Conservation (phyloP, 495 filamentous ascomycete species). For the Choiromyces venosus region DNA sequence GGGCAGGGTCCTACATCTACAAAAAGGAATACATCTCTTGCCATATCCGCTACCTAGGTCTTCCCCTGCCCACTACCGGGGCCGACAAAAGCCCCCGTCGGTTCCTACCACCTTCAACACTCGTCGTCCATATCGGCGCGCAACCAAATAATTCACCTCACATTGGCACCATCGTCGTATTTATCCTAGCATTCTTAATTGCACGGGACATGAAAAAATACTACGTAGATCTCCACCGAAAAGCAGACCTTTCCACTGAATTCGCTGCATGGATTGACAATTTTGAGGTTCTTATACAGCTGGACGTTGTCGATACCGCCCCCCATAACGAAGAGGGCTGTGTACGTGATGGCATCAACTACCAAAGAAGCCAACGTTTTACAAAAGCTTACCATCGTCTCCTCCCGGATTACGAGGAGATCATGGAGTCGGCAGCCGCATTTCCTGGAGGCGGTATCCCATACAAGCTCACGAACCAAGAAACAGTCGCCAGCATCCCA, state of each 20-base stretch:
- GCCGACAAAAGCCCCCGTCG: neutral
- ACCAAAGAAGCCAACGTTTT: constrained; percentile 36
- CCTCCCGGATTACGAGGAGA: constrained; percentile 21
- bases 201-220: constrained; percentile 27
- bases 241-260: neutral
- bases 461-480: constrained; percentile 21
- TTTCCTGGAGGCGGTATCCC: constrained; percentile 28
- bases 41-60: constrained; percentile 7
- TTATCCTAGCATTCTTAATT: constrained; percentile 39
- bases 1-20: constrained; percentile 29
- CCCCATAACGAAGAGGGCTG: constrained; percentile 25
- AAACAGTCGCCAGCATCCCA: constrained; percentile 26
- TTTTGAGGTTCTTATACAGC: constrained; percentile 28
- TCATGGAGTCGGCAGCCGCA: constrained; percentile 24
- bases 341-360: constrained; percentile 29
- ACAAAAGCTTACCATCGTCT: constrained; percentile 12
- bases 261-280: neutral
- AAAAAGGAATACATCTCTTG: constrained; percentile 16
- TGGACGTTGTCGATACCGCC: constrained; percentile 41
- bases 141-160: constrained; percentile 42
- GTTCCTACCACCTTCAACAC: constrained; percentile 31
- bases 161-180: constrained; percentile 38
- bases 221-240: neutral
- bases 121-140: constrained; percentile 36
- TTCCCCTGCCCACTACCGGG: neutral